Evolutionary conservation across 306 rosid species (phyloP).

Genomic region (Mucuna pruriens): DNA sequence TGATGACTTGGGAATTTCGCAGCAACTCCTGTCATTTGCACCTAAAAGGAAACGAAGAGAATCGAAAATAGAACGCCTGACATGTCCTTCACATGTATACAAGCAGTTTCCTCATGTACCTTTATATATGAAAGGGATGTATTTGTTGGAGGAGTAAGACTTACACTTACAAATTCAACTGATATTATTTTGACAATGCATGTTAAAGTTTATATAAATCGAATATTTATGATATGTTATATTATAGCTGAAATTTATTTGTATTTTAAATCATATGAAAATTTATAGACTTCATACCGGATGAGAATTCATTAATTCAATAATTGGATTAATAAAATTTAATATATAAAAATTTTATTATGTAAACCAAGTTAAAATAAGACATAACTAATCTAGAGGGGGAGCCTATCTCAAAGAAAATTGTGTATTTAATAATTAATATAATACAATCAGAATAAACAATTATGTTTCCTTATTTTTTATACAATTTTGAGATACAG

Average conservation of each 20-base stretch:
- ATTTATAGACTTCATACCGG: background rate
- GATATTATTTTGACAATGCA: background rate
- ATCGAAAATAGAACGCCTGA: slow-evolving; percentile 16
- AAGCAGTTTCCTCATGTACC: background rate
- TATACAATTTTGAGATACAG: slow-evolving; percentile 6
- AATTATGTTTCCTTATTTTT: background rate
- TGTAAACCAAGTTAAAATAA: background rate
- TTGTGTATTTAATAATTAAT: too few species aligned
- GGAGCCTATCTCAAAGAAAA: background rate
- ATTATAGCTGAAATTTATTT: background rate
- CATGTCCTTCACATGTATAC: slow-evolving; percentile 31
- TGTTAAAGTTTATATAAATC: background rate
- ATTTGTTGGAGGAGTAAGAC: background rate
- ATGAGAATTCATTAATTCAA: background rate
- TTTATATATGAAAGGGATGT: background rate
- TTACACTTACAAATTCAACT: background rate
- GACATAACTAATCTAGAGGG: background rate
- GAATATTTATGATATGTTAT: background rate
- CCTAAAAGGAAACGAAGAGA: slow-evolving; percentile 43
- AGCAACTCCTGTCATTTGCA: slow-evolving; percentile 52
- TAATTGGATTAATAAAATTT: background rate
- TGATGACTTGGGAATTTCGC: slow-evolving; percentile 41
- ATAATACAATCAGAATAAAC: background rate
- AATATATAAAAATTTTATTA: background rate
- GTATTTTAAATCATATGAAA: background rate